These are phyloP conservation scores for Zasmidium angulare DNA, from an alignment of 2,329 filamentous ascomycete genomes.

Conservation along the genomic window DNA sequence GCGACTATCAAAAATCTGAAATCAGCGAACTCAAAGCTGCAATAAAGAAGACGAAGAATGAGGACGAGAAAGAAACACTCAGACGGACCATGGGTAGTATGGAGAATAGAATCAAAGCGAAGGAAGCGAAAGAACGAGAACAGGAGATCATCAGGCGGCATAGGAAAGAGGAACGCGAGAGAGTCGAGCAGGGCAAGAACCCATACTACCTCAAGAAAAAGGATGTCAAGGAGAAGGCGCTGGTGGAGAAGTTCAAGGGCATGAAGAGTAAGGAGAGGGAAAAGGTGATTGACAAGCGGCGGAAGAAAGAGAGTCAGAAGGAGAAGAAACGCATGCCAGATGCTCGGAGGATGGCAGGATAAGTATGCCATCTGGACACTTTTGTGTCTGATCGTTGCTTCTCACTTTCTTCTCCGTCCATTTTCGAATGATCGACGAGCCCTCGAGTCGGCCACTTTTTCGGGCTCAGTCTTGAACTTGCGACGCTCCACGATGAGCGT, in stretches of 20 bases:
- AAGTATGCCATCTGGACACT: neutral
- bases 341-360: slow-evolving; percentile 34
- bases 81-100: slow-evolving; percentile 74
- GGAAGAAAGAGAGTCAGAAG: slow-evolving; percentile 84
- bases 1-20: slow-evolving; percentile 82
- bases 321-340: slow-evolving; percentile 67
- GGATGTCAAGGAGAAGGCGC: slow-evolving; percentile 83
- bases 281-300: slow-evolving; percentile 77
- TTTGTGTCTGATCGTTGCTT: no score
- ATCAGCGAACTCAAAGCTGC: slow-evolving; percentile 70
- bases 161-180: slow-evolving; percentile 77
- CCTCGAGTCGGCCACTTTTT: no score
- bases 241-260: slow-evolving; percentile 74
- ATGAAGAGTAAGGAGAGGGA: slow-evolving; percentile 86
- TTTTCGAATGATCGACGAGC: no score
- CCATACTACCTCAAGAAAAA: slow-evolving; percentile 90
- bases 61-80: slow-evolving; percentile 65
- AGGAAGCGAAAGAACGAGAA: slow-evolving; percentile 67
- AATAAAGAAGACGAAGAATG: slow-evolving; percentile 67
- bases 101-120: slow-evolving; percentile 73
- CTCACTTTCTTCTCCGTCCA: no score
- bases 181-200: slow-evolving; percentile 82
- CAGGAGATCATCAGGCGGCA: slow-evolving; percentile 71
- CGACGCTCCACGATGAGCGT: no score
- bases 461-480: no score